A percentile compares a stretch with the other conserved stretches of the same genome.
Conservation (phyloP, 208 protist species). For the Polymyxa betae region DNA sequence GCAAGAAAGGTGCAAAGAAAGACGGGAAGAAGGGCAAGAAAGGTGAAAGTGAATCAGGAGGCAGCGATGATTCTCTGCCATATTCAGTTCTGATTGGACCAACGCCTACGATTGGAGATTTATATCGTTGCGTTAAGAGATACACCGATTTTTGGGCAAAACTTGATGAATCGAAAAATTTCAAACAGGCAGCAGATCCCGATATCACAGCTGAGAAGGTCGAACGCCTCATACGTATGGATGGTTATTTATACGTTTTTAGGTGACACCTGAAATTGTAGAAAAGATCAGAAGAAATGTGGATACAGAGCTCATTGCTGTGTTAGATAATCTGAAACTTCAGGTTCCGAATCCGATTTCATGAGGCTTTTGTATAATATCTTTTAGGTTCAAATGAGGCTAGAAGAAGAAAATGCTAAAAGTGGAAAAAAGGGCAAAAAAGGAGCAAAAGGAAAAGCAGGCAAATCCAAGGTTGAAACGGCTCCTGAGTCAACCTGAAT, state of each 20-base stretch:
- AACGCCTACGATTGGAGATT: background rate
- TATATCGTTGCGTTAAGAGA: constrained; percentile 29
- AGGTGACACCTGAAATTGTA: constrained; percentile 24
- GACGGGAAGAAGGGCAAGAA: constrained; percentile 32
- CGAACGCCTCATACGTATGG: background rate
- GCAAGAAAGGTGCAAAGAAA: constrained; percentile 39
- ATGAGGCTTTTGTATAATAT: background rate
- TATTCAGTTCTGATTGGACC: constrained; percentile 35
- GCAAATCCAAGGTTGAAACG: background rate
- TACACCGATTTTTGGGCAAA: constrained; percentile 45
- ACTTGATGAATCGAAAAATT: constrained; percentile 50
- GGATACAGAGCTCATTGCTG: constrained; percentile 5
- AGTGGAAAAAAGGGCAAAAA: constrained; percentile 16
- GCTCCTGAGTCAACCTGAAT: background rate
- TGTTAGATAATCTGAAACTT: constrained; percentile 49
- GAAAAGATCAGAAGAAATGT: background rate
- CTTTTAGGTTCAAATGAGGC: background rate
- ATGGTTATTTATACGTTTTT: background rate
- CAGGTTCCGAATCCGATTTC: background rate
- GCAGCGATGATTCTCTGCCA: background rate
- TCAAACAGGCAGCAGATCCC: constrained; percentile 31
- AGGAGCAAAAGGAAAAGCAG: constrained; percentile 3
- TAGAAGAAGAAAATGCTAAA: constrained; percentile 1
- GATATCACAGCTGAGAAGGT: background rate
- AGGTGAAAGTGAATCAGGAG: background rate